Conservation (phyloP, 2,329 filamentous ascomycete genomes). For the Epichloe gansuensis region DNA sequence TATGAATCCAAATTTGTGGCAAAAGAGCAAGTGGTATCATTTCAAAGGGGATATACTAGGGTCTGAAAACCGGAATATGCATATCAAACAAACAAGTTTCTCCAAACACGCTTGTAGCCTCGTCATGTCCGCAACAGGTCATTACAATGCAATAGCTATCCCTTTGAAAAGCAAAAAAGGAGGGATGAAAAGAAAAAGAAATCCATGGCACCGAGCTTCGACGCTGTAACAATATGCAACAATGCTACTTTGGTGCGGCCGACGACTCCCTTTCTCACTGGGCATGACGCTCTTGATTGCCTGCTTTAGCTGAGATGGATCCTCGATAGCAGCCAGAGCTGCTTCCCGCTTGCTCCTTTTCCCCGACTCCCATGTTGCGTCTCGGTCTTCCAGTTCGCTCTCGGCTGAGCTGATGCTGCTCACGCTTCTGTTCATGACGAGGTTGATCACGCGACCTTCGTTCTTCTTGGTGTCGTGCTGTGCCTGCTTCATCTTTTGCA, state of each 20-base stretch:
- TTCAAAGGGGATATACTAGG: neutral
- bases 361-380: slow-evolving; percentile 25
- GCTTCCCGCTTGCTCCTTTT: slow-evolving; percentile 40
- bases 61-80: neutral
- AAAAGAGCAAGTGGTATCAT: neutral
- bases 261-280: slow-evolving; percentile 8
- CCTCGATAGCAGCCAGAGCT: slow-evolving; percentile 37
- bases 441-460: slow-evolving; percentile 36
- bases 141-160: neutral
- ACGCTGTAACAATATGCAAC: neutral
- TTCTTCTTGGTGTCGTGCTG: slow-evolving; percentile 65
- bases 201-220: neutral
- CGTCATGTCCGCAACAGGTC: neutral
- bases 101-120: neutral
- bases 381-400: slow-evolving; percentile 37
- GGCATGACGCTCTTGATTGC: slow-evolving; percentile 18
- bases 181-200: no score
- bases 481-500: slow-evolving; percentile 61
- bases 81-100: neutral
- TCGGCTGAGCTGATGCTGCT: slow-evolving; percentile 41
- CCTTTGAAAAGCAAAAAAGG: no score
- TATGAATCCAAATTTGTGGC: neutral
- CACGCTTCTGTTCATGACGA: slow-evolving; percentile 45
- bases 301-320: slow-evolving; percentile 33
- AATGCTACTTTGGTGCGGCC: neutral